Percentiles rank a stretch among this genome's conserved stretches.
Conservation (phyloP, 2,329 filamentous ascomycete genomes). For the Aspergillus hiratsukae region DNA sequence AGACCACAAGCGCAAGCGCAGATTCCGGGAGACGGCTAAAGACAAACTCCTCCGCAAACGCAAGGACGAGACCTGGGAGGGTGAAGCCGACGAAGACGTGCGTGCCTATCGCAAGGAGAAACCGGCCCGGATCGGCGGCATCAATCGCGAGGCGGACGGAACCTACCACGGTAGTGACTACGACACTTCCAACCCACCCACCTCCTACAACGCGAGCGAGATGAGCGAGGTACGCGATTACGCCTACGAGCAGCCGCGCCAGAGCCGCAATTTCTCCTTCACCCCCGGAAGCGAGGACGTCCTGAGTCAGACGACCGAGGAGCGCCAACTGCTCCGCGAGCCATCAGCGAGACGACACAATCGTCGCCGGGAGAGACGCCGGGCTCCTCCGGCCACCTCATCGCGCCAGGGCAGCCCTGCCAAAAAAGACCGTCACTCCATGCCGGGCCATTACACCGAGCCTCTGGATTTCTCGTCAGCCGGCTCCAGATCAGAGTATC, state of each 20-base stretch:
- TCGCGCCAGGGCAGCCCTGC: slow-evolving; percentile 34
- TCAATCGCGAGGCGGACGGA: slow-evolving; percentile 78
- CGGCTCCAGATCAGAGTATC: slow-evolving; percentile 35
- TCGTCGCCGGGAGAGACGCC: slow-evolving; percentile 27
- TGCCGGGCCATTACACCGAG: slow-evolving; percentile 40
- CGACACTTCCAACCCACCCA: slow-evolving; percentile 61
- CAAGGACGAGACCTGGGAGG: slow-evolving; percentile 54
- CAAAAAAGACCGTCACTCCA: slow-evolving; percentile 32
- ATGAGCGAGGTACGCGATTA: slow-evolving; percentile 47
- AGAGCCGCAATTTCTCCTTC: slow-evolving; percentile 45
- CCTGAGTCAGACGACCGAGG: slow-evolving; percentile 33
- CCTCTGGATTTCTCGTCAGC: slow-evolving; percentile 41
- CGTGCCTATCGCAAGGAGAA: slow-evolving; percentile 82
- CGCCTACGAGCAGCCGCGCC: slow-evolving; percentile 28
- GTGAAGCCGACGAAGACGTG: slow-evolving; percentile 63
- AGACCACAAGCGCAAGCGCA: slow-evolving; percentile 27
- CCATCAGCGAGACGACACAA: slow-evolving; percentile 26
- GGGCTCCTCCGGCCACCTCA: slow-evolving; percentile 20
- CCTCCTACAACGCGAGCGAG: slow-evolving; percentile 40
- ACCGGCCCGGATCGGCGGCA: slow-evolving; percentile 77
- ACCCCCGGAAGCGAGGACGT: slow-evolving; percentile 45
- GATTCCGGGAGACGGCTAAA: slow-evolving; percentile 35
- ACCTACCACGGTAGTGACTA: slow-evolving; percentile 76
- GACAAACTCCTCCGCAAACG: slow-evolving; percentile 34
- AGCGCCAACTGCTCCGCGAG: slow-evolving; percentile 29